phyloP scores from a whole-genome alignment of 2,329 filamentous ascomycete genomes.

The Aspergillus terreus region DNA sequence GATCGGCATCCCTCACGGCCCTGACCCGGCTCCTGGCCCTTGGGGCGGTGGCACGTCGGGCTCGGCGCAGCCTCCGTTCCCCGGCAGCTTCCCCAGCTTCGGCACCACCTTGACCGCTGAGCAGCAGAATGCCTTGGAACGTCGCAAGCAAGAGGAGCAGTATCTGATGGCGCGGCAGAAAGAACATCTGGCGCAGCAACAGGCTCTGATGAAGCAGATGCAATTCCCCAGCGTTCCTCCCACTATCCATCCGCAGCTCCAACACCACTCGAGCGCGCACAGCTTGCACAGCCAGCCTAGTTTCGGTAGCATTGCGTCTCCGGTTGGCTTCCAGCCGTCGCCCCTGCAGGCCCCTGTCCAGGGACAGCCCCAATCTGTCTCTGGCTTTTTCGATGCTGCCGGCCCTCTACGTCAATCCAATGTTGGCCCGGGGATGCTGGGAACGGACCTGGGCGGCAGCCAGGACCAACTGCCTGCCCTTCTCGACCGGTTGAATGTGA shows the following conservation, averaged over 20 bases:
- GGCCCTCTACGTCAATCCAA: conserved; percentile 34
- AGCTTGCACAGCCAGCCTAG: conserved; percentile 96
- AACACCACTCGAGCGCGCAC: conserved; percentile 92
- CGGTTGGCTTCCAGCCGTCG: conserved; percentile 64
- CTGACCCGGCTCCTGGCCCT: conserved; percentile 53
- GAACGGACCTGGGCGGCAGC: conserved; percentile 51
- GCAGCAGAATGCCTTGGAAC: conserved; percentile 94
- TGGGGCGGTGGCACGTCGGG: conserved; percentile 52
- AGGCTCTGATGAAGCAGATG: conserved; percentile 71
- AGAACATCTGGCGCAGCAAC: conserved; percentile 84
- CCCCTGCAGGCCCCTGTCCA: conserved; percentile 58
- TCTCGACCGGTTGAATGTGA: conserved; percentile 63
- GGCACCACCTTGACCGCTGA: conserved; percentile 94
- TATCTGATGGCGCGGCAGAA: conserved; percentile 95
- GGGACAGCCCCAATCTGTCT: conserved; percentile 50
- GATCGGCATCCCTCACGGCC: conserved; percentile 89
- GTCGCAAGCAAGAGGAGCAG: conserved; percentile 96
- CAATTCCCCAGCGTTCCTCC: conserved; percentile 57
- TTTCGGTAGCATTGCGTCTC: conserved; percentile 91
- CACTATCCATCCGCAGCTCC: conserved; percentile 60
- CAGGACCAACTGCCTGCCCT: conserved; percentile 68
- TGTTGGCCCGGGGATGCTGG: conserved; percentile 39
- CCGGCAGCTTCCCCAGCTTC: conserved; percentile 91
- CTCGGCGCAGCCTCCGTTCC: conserved; percentile 79
- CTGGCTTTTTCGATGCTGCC: conserved; percentile 66